A percentile compares a stretch with the other conserved stretches of the same genome.
Conservation (phyloP, 805 yeast genomes). For the Candida gorgasii region DNA sequence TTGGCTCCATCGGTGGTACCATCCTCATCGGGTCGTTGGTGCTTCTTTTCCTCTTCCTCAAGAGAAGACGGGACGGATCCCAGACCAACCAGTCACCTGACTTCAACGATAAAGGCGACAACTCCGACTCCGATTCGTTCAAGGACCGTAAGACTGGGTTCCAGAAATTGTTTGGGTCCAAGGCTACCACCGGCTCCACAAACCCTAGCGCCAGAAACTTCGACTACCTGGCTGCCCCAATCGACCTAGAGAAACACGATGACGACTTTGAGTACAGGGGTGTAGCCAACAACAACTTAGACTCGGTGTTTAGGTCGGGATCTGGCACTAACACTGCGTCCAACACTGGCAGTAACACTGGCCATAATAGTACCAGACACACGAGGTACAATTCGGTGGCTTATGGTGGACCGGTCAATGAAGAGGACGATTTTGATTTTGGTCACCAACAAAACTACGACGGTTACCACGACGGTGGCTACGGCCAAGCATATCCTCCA, state of each 20-base stretch:
- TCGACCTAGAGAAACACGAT: constrained; percentile 16
- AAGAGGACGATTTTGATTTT: constrained; percentile 13
- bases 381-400: constrained; percentile 30
- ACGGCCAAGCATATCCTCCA: too few relatives aligned
- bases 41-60: constrained; percentile 35
- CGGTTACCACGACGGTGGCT: too few relatives aligned
- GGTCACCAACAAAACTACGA: constrained; percentile 3
- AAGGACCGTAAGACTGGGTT: constrained; percentile 23
- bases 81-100: constrained; percentile 46
- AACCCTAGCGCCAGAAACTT: constrained; percentile 5
- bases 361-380: constrained; percentile 19
- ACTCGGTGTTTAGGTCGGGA: constrained; percentile 34
- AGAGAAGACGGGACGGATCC: constrained; percentile 26
- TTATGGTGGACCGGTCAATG: constrained; percentile 14
- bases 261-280: constrained; percentile 46
- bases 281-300: constrained; percentile 44
- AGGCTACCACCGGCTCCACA: constrained; percentile 9
- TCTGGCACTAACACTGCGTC: constrained; percentile 15
- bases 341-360: constrained; percentile 11
- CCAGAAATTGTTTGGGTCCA: constrained; percentile 31
- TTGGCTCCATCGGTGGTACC: constrained; percentile 49
- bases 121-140: constrained; percentile 12
- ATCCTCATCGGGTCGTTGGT: constrained; percentile 40
- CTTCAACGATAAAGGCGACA: constrained; percentile 30
- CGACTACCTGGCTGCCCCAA: constrained; percentile 12